Percentiles rank a stretch among this genome's conserved stretches.
Evolutionary conservation across 306 rosid genomes (phyloP).

Genomic region (Prunus mongolica): DNA sequence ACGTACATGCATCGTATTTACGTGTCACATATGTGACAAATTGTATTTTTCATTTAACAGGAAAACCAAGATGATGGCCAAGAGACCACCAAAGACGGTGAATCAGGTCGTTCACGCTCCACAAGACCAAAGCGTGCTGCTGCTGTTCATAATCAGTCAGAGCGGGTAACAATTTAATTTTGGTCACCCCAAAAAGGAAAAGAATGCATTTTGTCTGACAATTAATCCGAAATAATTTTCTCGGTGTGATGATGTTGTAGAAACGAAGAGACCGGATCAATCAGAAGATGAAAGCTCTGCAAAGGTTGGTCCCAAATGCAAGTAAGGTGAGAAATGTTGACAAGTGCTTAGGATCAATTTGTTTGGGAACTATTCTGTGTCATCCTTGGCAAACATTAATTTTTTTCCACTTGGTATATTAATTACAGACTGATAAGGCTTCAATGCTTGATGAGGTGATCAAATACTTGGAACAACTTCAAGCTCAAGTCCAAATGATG

Average conservation of each 20-base stretch:
- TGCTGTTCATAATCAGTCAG: conserved; percentile 56
- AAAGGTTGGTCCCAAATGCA: conserved; percentile 63
- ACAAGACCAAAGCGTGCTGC: conserved; percentile 42
- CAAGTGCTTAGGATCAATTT: neutral
- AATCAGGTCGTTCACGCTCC: conserved; percentile 29
- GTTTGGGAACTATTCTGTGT: no score
- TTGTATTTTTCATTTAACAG: conserved; percentile 1
- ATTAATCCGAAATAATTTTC: neutral
- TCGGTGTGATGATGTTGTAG: conserved; percentile 13
- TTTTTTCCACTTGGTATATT: neutral
- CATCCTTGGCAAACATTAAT: neutral
- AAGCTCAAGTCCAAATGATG: conserved; percentile 54
- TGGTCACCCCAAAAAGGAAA: neutral
- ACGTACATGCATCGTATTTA: neutral
- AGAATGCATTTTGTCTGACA: neutral
- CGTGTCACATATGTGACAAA: neutral
- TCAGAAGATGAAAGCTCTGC: conserved; percentile 59
- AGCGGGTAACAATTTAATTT: conserved; percentile 33
- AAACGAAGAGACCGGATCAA: conserved; percentile 56
- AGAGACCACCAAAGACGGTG: conserved; percentile 33
- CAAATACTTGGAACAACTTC: conserved; percentile 49
- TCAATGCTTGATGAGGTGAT: conserved; percentile 71
- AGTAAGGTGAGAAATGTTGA: conserved; percentile 42
- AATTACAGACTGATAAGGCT: conserved; percentile 52
- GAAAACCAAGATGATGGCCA: conserved; percentile 34